These are phyloP conservation scores for Penicillium parvum DNA, from an alignment of 495 filamentous ascomycete genomes.

Conservation along the genomic window DNA sequence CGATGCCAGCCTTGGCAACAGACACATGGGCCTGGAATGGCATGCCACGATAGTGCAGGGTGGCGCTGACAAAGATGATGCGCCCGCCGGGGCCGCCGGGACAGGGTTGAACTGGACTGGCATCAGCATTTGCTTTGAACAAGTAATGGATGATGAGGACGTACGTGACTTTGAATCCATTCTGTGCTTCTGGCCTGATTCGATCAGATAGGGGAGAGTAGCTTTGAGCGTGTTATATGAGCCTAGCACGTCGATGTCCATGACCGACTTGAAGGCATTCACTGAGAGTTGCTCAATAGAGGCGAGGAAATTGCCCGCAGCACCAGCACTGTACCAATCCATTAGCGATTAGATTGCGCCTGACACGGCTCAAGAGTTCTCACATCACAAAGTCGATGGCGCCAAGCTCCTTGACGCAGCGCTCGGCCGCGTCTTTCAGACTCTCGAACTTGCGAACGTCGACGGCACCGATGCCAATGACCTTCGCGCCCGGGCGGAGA, in stretches of 20 bases:
- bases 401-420: slow-evolving; percentile 76
- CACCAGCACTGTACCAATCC: slow-evolving; percentile 64
- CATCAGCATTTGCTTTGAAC: not conserved
- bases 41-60: slow-evolving; percentile 80
- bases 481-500: slow-evolving; percentile 69
- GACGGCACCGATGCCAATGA: slow-evolving; percentile 76
- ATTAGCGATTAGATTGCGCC: slow-evolving; percentile 4
- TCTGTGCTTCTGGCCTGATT: slow-evolving; percentile 61
- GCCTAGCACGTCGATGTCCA: slow-evolving; percentile 93
- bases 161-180: slow-evolving; percentile 44
- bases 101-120: slow-evolving; percentile 28
- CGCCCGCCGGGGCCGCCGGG: slow-evolving; percentile 65
- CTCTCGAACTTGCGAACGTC: slow-evolving; percentile 75
- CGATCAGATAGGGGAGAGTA: slow-evolving; percentile 70
- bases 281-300: slow-evolving; percentile 73
- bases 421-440: slow-evolving; percentile 67
- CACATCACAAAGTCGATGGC: slow-evolving; percentile 93
- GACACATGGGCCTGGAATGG: slow-evolving; percentile 82
- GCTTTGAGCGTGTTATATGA: slow-evolving; percentile 95
- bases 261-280: slow-evolving; percentile 92
- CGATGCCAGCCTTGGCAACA: slow-evolving; percentile 88
- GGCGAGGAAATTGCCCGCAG: slow-evolving; percentile 93
- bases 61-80: slow-evolving; percentile 84
- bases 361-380: slow-evolving; percentile 10
- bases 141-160: slow-evolving; percentile 8